Evolutionary conservation across 129 eudicot genomes (phyloP), one percentile per base, ranked within the genome.

Genomic region (Calendula officinalis): DNA sequence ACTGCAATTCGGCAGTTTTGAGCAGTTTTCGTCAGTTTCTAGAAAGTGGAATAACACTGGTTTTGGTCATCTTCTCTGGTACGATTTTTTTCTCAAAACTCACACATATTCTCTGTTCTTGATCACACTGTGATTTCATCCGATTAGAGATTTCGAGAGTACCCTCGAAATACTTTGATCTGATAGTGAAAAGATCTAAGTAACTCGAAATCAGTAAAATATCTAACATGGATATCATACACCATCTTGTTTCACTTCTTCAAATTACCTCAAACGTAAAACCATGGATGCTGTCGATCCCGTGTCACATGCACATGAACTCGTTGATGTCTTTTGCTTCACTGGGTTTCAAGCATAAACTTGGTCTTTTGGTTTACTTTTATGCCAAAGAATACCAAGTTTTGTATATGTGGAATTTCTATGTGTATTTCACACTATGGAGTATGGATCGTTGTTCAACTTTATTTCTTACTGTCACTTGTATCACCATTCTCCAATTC

Each of bases 291-390:
- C 30, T 13, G n/a, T 27, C 13, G 54, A 43, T 12, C 17, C 53
- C 9, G 15, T 8, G 1, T 61, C 67, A 30, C 56, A 4, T 5
- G 8, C 35, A 27, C 41, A 32, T 2, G 67, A 62, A 6, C 67
- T 62, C 10, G 22, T 43, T 12, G 67, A 62, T 44, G 67, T 62
- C 54, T 62, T 43, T 27, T 62, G 53, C 38, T 62, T 62, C 54
- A 44, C 22, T 3, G 30, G 53, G 6, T 42, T 2, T 47, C 69
- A 7, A 63, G 56, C 33, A 3, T 63, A 30, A n/a, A 48, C 56
- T 34, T 37, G 32, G 68, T 33, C 34, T 63, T 48, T 1, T 63
- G 68, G 56, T 32, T 32, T 16, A 46, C n/a, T n/a, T 33, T n/a
- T 11, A 63, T n/a, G 68, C 56, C 8, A 7, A 14, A 63, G 22